Evolutionary conservation across 371 early-diverging fungal genomes (phyloP), one percentile per base, ranked within the genome.

Genomic region (Mortierella sp.): DNA sequence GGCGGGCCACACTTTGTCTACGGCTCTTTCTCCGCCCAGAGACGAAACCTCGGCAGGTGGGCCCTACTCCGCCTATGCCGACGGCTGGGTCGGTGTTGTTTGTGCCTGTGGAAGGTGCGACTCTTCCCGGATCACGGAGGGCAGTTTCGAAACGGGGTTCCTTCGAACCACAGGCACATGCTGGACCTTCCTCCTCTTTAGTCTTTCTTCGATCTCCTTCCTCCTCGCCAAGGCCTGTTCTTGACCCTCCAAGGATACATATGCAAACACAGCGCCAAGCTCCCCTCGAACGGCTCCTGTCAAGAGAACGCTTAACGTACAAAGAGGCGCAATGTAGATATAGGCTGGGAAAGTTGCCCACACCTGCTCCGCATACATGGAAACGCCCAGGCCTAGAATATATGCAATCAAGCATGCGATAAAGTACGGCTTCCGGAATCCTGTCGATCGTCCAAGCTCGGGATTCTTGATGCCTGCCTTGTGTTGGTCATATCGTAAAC

Each of bases 271-370:
- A 12, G 89, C 89, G 53, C 84, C 84, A 28, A 95, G 52, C 81
- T 98, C 95, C 60, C 96, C 95, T 44, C 96, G 93, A 16, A 84
- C 72, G 9, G 83, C 62, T 7, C 95, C 97, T 5, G 94, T 91
- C 46, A 92, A 63, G 52, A 97, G 66, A 15, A 89, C 89, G 30
- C 98, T 94, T 19, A 97, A 69, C 58, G 93, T 95, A 73, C 98
- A 98, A 2, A 97, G 97, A 2, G 97, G 96, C 0, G 95, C 93
- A 18, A 98, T 88, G 65, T 97, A 99, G 44, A 98, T 85, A 5
- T 98, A 84, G 7, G 97, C 96, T 1, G 99, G 99, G 88, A 96
- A 98, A 16, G 97, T 95, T 18, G 95, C 92, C 76, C 95, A 86
- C 85, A 94, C 85, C 72, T 97, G 96, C 94, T 96, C 94, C 47